These are phyloP conservation scores for Tricholoma bakamatsutake DNA, from an alignment of 768 basidiomycete species.

Conservation along the genomic window DNA sequence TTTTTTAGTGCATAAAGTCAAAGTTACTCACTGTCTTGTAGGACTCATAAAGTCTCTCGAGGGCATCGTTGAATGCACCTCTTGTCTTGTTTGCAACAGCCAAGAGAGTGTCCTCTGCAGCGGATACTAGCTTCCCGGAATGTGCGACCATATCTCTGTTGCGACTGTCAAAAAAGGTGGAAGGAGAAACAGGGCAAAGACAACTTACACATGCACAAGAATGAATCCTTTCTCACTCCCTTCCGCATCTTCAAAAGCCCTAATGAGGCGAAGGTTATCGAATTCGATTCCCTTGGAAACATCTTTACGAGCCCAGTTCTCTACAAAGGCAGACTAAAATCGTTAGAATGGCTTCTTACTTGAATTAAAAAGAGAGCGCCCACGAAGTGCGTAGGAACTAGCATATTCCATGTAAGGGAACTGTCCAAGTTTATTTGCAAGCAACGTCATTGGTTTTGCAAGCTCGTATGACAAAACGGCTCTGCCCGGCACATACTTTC, in stretches of 20 bases:
- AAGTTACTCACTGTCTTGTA: slow-evolving; percentile 1
- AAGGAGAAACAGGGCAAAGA: not conserved
- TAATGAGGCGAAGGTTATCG: slow-evolving; percentile 26
- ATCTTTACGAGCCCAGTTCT: slow-evolving; percentile 10
- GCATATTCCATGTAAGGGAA: slow-evolving; percentile 28
- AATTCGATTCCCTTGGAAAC: slow-evolving; percentile 18
- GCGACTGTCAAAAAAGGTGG: not conserved
- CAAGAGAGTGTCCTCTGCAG: slow-evolving; percentile 17
- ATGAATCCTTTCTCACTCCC: slow-evolving; percentile 22
- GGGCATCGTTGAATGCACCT: slow-evolving; percentile 15
- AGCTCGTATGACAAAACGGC: slow-evolving; percentile 19
- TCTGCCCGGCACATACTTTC: slow-evolving; percentile 21
- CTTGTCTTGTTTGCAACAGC: slow-evolving; percentile 16
- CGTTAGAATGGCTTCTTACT: not conserved
- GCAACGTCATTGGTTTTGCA: slow-evolving; percentile 20
- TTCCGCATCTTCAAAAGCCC: slow-evolving; percentile 24
- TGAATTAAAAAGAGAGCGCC: slow-evolving; percentile 12
- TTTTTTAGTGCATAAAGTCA: not conserved
- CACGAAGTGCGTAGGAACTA: slow-evolving; percentile 24
- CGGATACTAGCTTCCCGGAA: slow-evolving; percentile 20
- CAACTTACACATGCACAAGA: slow-evolving; percentile 16
- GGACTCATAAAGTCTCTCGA: slow-evolving; percentile 7
- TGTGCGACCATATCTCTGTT: slow-evolving; percentile 21
- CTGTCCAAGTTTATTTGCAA: slow-evolving; percentile 18
- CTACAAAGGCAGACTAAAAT: not conserved